Evolutionary conservation across 345 rosid species (phyloP).

Genomic region (Trapa bicornis): DNA sequence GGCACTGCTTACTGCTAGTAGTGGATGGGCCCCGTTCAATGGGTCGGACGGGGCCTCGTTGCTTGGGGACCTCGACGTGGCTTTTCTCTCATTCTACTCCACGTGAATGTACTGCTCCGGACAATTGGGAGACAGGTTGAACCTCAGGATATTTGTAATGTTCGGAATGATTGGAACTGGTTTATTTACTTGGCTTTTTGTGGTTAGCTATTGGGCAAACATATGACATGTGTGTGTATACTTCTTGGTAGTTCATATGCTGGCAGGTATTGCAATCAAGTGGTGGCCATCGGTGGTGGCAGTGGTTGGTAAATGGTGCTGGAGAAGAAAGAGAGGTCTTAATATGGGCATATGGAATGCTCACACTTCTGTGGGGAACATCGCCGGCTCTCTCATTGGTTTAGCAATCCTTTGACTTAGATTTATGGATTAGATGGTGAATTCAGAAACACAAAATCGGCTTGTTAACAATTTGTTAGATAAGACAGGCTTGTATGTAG

Average conservation of each 20-base stretch:
- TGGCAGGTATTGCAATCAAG: conserved; percentile 87
- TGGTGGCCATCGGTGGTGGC: conserved; percentile 99
- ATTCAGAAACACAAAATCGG: no score
- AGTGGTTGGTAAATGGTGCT: conserved; percentile 85
- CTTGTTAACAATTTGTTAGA: no score
- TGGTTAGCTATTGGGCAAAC: conserved; percentile 66
- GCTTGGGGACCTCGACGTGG: conserved; percentile 83
- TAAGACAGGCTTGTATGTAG: no score
- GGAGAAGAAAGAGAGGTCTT: conserved; percentile 84
- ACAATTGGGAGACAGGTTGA: conserved; percentile 76
- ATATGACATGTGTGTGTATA: conserved; percentile 61
- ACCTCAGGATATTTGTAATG: conserved; percentile 66
- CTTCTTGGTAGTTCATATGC: conserved; percentile 50
- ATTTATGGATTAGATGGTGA: no score
- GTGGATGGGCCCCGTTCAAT: conserved; percentile 88
- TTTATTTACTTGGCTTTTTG: conserved; percentile 64
- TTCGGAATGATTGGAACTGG: conserved; percentile 88
- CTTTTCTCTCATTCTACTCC: conserved; percentile 69
- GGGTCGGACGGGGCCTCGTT: conserved; percentile 54
- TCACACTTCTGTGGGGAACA: conserved; percentile 84
- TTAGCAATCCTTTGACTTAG: conserved; percentile 57
- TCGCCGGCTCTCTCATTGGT: conserved; percentile 66
- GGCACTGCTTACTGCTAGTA: conserved; percentile 28
- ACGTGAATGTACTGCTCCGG: conserved; percentile 82
- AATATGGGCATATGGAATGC: conserved; percentile 98